Conservation (phyloP, 139 green algal genomes). For the Haematococcus lacustris region DNA sequence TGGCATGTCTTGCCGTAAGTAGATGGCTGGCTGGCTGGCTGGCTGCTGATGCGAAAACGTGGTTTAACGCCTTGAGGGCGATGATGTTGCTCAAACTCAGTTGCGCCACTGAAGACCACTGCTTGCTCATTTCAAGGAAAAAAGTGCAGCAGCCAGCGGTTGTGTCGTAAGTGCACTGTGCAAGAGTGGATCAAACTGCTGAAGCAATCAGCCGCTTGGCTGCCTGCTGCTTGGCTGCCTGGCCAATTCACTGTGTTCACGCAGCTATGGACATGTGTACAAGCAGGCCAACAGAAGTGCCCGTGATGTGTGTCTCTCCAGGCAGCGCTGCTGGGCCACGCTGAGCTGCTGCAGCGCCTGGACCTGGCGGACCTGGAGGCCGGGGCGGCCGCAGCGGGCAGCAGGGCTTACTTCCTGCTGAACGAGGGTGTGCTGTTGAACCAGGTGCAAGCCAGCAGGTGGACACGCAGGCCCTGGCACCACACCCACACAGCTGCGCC, state of each 20-base stretch:
- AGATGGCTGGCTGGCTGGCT: no score
- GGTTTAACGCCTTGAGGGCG: no score
- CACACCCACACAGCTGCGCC: no score
- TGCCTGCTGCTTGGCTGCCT: background rate
- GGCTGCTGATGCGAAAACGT: no score
- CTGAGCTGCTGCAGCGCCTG: slow-evolving; percentile 84
- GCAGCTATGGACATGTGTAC: background rate
- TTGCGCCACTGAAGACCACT: no score
- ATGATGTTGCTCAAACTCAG: background rate
- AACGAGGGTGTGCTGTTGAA: slow-evolving; percentile 86
- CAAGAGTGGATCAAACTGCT: background rate
- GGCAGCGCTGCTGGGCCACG: slow-evolving; percentile 40
- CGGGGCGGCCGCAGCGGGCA: slow-evolving; percentile 58
- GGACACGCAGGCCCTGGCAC: no score
- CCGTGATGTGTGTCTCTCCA: no score
- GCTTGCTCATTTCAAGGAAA: background rate
- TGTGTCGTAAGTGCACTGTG: background rate
- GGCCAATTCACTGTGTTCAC: background rate
- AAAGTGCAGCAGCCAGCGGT: background rate
- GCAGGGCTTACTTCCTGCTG: slow-evolving; percentile 83
- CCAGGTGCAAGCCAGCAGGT: slow-evolving; percentile 62
- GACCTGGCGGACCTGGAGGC: slow-evolving; percentile 77
- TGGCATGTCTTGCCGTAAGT: no score
- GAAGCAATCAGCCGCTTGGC: background rate
- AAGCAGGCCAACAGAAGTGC: background rate